phyloP scores from a whole-genome alignment of 108 stramenopile species.

The Skeletonema tropicum region DNA sequence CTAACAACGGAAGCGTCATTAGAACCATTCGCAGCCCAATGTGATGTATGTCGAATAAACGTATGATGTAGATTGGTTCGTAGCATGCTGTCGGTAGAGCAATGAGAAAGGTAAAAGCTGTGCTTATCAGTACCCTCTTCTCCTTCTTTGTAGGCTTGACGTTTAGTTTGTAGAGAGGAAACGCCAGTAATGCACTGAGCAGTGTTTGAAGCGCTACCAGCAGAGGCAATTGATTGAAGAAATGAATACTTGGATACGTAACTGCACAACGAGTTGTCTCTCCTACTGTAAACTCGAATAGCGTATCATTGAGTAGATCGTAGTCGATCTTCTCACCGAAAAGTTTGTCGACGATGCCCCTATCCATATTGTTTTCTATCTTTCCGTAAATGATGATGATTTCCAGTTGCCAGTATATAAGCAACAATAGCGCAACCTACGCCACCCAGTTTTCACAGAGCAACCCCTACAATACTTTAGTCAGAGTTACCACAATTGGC shows the following conservation, averaged over 20 bases:
- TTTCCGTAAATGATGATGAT: too few species aligned
- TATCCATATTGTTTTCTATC: neutral
- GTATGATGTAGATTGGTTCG: neutral
- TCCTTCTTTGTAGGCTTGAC: slow-evolving; percentile 4
- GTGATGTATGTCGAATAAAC: neutral
- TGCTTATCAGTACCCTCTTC: neutral
- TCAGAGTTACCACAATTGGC: too few species aligned
- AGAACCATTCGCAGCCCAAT: slow-evolving; percentile 1
- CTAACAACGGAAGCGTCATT: neutral
- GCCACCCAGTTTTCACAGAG: too few species aligned
- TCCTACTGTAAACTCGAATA: neutral
- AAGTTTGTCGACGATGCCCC: neutral
- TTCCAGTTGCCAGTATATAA: too few species aligned
- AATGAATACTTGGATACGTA: slow-evolving; percentile 1
- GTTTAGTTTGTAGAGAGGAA: slow-evolving; percentile 27
- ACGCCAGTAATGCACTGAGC: slow-evolving; percentile 25
- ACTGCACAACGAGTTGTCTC: neutral
- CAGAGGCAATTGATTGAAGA: neutral
- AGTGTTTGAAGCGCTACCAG: slow-evolving; percentile 16
- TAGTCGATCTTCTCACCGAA: slow-evolving; percentile 1
- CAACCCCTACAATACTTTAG: too few species aligned
- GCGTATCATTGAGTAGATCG: neutral
- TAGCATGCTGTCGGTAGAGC: slow-evolving; percentile 19
- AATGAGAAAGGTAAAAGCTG: slow-evolving; percentile 21
- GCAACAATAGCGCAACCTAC: too few species aligned